Conservation (phyloP, 192 early-diverging fungal genomes). For the Backusella psychrophila region DNA sequence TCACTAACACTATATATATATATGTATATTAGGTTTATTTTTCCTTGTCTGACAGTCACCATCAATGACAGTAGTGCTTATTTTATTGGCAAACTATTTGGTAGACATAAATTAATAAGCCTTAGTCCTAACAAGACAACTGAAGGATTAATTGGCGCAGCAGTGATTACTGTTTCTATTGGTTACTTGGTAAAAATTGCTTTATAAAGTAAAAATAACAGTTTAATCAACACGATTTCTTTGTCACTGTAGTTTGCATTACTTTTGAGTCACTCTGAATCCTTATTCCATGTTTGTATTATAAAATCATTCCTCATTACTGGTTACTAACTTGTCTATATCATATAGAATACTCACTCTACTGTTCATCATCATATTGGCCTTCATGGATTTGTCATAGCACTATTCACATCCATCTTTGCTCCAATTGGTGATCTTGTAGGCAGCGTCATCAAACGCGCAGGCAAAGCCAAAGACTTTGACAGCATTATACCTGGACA, state of each 20-base stretch:
- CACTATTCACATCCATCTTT: constrained; percentile 86
- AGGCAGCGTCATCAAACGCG: constrained; percentile 91
- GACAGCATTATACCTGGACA: constrained; percentile 95
- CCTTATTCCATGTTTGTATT: background rate
- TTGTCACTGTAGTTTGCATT: background rate
- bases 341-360: background rate
- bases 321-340: background rate
- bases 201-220: background rate
- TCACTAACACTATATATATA: background rate
- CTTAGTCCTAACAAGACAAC: constrained; percentile 27
- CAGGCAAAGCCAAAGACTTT: constrained; percentile 97
- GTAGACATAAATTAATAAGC: background rate
- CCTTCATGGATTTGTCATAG: constrained; percentile 82
- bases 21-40: constrained; percentile 17
- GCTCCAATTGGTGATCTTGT: constrained; percentile 98
- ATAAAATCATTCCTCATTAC: background rate
- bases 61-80: constrained; percentile 27
- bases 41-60: constrained; percentile 17
- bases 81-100: constrained; percentile 15
- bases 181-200: constrained; percentile 8
- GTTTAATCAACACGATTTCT: background rate
- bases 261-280: background rate
- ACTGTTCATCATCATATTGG: constrained; percentile 41
- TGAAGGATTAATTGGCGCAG: constrained; percentile 26
- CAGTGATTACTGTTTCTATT: constrained; percentile 13